These are phyloP conservation scores for Pelargonium citronellum DNA, from an alignment of 441 rosid species.

Conservation along the genomic window DNA sequence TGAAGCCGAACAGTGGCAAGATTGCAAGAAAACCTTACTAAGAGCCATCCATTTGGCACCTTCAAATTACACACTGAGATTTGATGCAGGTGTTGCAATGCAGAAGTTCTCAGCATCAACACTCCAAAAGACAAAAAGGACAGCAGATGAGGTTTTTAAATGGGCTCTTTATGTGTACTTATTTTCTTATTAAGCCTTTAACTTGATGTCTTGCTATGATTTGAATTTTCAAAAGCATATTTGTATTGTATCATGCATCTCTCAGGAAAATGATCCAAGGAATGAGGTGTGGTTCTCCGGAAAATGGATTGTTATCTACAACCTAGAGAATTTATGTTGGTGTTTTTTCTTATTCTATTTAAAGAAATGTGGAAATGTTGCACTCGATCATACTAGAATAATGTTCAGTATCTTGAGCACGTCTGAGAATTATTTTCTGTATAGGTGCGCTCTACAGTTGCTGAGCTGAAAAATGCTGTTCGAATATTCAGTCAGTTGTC, in stretches of 20 bases:
- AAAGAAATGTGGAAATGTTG: background rate
- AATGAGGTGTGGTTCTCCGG: background rate
- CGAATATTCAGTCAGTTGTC: slow-evolving; percentile 80
- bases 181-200: slow-evolving; percentile 11
- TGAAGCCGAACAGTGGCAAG: slow-evolving; percentile 99
- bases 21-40: slow-evolving; percentile 90
- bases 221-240: background rate
- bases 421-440: slow-evolving; percentile 20
- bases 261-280: background rate
- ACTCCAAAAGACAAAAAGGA: slow-evolving; percentile 83
- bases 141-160: slow-evolving; percentile 81
- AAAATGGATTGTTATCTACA: background rate
- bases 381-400: slow-evolving; percentile 9
- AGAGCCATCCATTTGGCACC: slow-evolving; percentile 97
- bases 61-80: slow-evolving; percentile 85
- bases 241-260: background rate
- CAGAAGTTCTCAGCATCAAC: slow-evolving; percentile 97
- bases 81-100: slow-evolving; percentile 99
- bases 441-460: slow-evolving; percentile 92
- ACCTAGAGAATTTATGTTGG: background rate
- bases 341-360: background rate
- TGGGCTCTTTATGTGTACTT: slow-evolving; percentile 8
- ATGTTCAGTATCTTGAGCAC: background rate
- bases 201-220: slow-evolving; percentile 5
- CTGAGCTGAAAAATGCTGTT: slow-evolving; percentile 94